These are phyloP conservation scores for Edaphochlamys debaryana DNA, from an alignment of 139 green algal species.

Conservation along the genomic window DNA sequence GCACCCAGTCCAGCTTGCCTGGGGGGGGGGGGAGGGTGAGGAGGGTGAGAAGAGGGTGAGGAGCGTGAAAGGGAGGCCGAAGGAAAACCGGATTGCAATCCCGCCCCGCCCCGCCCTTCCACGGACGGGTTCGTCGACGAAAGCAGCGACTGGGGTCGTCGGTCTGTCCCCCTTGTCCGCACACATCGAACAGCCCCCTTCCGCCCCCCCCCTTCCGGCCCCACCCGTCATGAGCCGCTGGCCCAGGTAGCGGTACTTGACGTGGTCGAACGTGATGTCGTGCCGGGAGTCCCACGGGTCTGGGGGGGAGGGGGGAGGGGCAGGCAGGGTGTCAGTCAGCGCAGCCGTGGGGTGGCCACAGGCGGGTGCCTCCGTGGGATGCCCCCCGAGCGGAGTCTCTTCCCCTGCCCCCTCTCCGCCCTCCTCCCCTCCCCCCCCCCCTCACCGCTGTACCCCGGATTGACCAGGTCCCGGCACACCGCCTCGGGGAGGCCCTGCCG, in stretches of 20 bases:
- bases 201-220: not conserved
- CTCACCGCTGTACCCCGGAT: slow-evolving; percentile 71
- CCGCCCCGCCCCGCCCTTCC: not conserved
- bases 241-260: slow-evolving; percentile 64
- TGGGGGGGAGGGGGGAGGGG: not conserved
- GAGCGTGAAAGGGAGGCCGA: too few species aligned
- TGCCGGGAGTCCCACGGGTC: slow-evolving; percentile 58
- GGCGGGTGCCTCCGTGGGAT: not conserved
- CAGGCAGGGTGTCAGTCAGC: too few species aligned
- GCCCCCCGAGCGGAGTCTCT: not conserved
- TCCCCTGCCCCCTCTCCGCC: too few species aligned
- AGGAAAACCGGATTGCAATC: too few species aligned
- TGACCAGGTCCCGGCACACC: slow-evolving; percentile 68
- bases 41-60: not conserved
- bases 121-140: too few species aligned
- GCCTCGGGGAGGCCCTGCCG: slow-evolving; percentile 64
- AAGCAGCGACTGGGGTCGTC: too few species aligned
- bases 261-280: slow-evolving; percentile 83
- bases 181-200: too few species aligned
- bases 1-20: slow-evolving; percentile 89
- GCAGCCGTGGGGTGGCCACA: too few species aligned
- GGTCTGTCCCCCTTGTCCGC: too few species aligned
- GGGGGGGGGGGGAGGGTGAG: slow-evolving; percentile 44
- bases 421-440: too few species aligned
- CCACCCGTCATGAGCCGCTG: slow-evolving; percentile 62